Evolutionary conservation across 164 flowering plant genomes (phyloP).

Genomic region (Liquidambar formosana): DNA sequence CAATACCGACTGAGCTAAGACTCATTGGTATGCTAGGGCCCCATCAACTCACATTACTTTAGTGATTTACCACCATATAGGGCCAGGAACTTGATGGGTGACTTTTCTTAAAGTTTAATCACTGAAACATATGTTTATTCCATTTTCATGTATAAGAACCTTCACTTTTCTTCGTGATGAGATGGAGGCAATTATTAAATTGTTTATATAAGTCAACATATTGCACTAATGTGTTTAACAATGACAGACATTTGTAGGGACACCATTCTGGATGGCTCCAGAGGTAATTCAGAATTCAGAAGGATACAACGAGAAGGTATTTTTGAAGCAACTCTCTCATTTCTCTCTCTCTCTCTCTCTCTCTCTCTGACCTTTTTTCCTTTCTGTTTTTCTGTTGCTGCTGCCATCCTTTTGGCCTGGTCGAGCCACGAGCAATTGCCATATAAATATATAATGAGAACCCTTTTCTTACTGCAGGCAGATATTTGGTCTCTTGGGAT

Average conservation of each 20-base stretch:
- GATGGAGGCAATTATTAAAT: neutral
- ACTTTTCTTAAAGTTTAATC: no score
- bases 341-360: no score
- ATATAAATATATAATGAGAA: neutral
- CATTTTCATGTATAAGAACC: neutral
- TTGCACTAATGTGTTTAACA: conserved; percentile 29
- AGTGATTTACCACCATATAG: no score
- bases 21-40: no score
- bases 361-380: neutral
- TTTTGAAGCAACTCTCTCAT: neutral
- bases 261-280: conserved; percentile 99
- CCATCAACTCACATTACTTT: neutral
- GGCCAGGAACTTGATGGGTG: no score
- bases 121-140: no score
- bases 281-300: conserved; percentile 98
- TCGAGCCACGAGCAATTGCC: neutral
- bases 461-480: conserved; percentile 60
- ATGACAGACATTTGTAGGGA: conserved; percentile 97
- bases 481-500: conserved; percentile 99
- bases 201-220: neutral
- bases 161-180: neutral
- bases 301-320: conserved; percentile 96
- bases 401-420: neutral
- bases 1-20: no score
- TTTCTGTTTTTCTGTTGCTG: neutral